Conservation (phyloP, 345 rosid species). For the Pugionium dolabratum region DNA sequence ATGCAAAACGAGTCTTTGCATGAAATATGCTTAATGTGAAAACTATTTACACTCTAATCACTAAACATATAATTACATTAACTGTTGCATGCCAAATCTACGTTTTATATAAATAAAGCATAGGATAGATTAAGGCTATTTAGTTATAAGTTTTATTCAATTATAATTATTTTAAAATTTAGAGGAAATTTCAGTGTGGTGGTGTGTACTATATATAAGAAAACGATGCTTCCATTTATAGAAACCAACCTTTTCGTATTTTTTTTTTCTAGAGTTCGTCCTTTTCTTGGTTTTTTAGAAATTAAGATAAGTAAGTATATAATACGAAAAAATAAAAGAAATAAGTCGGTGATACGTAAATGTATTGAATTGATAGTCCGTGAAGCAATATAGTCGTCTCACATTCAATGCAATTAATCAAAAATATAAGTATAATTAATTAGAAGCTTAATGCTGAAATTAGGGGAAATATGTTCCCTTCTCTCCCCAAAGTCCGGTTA, state of each 20-base stretch:
- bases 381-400: constrained; percentile 33
- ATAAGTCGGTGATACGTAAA: constrained; percentile 39
- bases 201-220: constrained; percentile 17
- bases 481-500: constrained; percentile 40
- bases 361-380: constrained; percentile 36
- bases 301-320: constrained; percentile 17
- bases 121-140: no score
- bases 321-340: background rate
- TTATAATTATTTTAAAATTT: no score
- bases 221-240: constrained; percentile 12
- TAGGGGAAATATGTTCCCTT: constrained; percentile 41
- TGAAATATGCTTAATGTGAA: no score
- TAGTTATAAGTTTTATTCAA: no score
- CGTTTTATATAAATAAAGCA: no score
- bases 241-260: constrained; percentile 12
- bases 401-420: constrained; percentile 32
- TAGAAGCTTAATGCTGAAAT: constrained; percentile 38
- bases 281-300: constrained; percentile 20
- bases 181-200: background rate
- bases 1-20: no score
- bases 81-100: no score
- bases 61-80: no score
- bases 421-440: constrained; percentile 4
- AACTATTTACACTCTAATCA: no score
- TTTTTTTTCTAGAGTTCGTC: constrained; percentile 7